A percentile compares a stretch with the other conserved stretches of the same genome.
phyloP scores from a whole-genome alignment of 2,329 filamentous ascomycete genomes.

The Thelonectria discophora region DNA sequence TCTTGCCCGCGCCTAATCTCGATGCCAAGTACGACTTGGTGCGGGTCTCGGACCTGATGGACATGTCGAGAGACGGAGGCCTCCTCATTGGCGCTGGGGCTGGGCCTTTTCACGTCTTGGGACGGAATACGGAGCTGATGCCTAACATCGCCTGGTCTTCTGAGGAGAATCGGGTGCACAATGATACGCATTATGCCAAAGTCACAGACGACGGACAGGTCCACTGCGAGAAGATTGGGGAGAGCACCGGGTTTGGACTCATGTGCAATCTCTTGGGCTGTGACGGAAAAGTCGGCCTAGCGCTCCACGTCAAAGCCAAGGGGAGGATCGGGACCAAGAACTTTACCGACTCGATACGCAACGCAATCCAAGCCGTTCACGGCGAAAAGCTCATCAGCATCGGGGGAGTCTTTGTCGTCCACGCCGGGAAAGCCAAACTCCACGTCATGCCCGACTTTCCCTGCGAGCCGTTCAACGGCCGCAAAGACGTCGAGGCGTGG shows the following conservation, averaged over 20 bases:
- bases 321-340: slow-evolving; percentile 40
- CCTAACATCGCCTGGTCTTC: slow-evolving; percentile 48
- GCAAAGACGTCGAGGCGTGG: slow-evolving; percentile 48
- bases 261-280: slow-evolving; percentile 56
- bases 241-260: slow-evolving; percentile 48
- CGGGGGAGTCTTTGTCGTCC: slow-evolving; percentile 53
- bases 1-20: slow-evolving; percentile 49
- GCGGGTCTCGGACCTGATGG: slow-evolving; percentile 47
- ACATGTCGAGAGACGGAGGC: slow-evolving; percentile 46
- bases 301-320: slow-evolving; percentile 49
- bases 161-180: slow-evolving; percentile 31
- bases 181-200: slow-evolving; percentile 43
- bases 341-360: slow-evolving; percentile 47
- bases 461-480: slow-evolving; percentile 41
- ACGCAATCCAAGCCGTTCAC: slow-evolving; percentile 43
- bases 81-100: slow-evolving; percentile 53
- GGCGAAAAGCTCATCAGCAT: slow-evolving; percentile 50
- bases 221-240: slow-evolving; percentile 34
- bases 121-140: slow-evolving; percentile 54
- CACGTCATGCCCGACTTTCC: slow-evolving; percentile 59
- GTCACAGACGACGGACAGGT: slow-evolving; percentile 33
- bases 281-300: slow-evolving; percentile 44
- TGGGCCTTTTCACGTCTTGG: slow-evolving; percentile 52
- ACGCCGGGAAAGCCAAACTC: slow-evolving; percentile 47
- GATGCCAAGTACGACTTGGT: slow-evolving; percentile 47